These are phyloP conservation scores for Oenanthe sinensis DNA, from an alignment of 129 eudicot genomes.

Conservation along the genomic window DNA sequence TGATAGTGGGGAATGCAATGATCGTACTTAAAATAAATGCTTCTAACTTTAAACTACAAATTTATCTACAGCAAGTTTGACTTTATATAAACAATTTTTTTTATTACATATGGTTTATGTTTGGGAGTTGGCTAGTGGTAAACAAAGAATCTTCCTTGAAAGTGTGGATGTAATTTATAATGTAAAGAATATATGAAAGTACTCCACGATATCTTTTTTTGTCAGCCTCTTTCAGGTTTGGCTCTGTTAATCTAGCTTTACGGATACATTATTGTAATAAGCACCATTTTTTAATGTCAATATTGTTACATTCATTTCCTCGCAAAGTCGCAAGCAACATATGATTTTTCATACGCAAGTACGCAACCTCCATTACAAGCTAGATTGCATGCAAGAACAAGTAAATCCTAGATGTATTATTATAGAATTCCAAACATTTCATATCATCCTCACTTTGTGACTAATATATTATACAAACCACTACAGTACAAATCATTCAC, in stretches of 20 bases:
- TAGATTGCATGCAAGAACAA: conserved; percentile 4
- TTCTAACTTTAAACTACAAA: no score
- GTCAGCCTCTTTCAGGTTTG: no score
- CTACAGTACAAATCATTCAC: no score
- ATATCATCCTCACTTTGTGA: background rate
- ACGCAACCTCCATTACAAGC: background rate
- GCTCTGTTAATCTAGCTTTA: no score
- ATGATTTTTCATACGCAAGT: background rate
- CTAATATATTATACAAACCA: background rate
- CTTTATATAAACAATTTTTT: no score
- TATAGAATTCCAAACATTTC: background rate
- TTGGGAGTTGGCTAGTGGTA: no score
- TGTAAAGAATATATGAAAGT: no score
- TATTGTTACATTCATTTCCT: background rate
- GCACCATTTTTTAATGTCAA: background rate
- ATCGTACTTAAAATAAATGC: background rate
- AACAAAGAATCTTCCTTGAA: no score
- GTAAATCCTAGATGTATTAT: background rate
- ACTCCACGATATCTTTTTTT: no score
- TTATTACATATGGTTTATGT: no score
- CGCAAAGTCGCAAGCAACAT: background rate
- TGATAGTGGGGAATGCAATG: background rate
- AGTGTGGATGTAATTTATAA: no score
- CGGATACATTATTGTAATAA: background rate
- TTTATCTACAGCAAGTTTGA: no score